These are phyloP conservation scores for Metschnikowia lochheadii DNA, from an alignment of 805 yeast species.

Conservation along the genomic window DNA sequence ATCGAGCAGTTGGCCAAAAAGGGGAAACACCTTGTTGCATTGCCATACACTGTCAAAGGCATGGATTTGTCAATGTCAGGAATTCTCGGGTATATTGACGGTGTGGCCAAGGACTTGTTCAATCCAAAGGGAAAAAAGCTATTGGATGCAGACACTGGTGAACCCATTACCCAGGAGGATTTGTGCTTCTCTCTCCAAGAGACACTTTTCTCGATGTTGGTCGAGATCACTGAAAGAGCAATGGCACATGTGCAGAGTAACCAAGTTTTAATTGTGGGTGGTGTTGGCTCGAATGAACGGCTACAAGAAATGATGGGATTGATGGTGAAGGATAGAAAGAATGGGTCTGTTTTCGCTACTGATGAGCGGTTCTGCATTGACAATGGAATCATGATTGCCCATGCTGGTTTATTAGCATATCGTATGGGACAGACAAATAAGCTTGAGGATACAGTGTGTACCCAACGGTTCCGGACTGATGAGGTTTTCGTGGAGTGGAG, in stretches of 20 bases:
- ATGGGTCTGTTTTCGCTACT: conserved; percentile 88
- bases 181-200: conserved; percentile 92
- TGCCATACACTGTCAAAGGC: conserved; percentile 97
- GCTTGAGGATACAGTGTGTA: conserved; percentile 72
- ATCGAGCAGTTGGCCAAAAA: conserved; percentile 89
- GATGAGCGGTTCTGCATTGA: conserved; percentile 97
- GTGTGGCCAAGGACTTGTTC: conserved; percentile 69
- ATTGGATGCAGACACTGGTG: conserved; percentile 41
- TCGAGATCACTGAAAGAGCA: conserved; percentile 96
- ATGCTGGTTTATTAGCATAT: conserved; percentile 85
- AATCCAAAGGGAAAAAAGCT: conserved; percentile 38
- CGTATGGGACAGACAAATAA: conserved; percentile 70
- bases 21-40: conserved; percentile 57
- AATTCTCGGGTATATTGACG: conserved; percentile 79
- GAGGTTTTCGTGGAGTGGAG: conserved; percentile 91
- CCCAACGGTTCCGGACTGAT: conserved; percentile 92
- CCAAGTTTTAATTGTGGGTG: conserved; percentile 94
- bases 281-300: conserved; percentile 94
- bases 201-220: conserved; percentile 89
- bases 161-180: conserved; percentile 72
- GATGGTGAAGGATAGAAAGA: conserved; percentile 81
- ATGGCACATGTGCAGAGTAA: conserved; percentile 93
- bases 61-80: conserved; percentile 99
- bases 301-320: conserved; percentile 94
- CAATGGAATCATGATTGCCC: conserved; percentile 98